Evolutionary conservation across 495 filamentous ascomycete genomes (phyloP), one percentile per base, ranked within the genome.

Genomic region (Penicillium nucicola): DNA sequence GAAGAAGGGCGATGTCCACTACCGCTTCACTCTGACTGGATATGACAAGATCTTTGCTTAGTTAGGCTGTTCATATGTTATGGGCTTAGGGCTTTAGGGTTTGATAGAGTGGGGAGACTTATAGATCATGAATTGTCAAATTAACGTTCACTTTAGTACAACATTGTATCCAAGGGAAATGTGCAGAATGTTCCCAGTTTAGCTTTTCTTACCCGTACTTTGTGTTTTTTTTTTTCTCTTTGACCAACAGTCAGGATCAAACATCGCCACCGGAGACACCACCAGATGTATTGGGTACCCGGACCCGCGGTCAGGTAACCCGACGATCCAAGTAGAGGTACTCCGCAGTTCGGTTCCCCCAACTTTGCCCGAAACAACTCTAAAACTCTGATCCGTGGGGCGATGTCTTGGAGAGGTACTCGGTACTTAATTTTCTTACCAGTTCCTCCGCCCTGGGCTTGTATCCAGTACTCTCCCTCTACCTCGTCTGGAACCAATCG

Each of bases 1-100:
- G 58, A 71, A 84, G 49, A 84, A 86, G 49, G 88, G 83, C 41
- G 84, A 89, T 58, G 84, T 89, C 22, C 74, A 71, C 54, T 89
- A 85, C 64, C 74, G 87, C 42, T 83, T 87, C 50, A 84, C 84
- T 7, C 56, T 88, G 61, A 78, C 77, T 6, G 78, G 79, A 4
- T 89, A 78, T 61, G 81, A 89, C 39, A 83, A 84, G 74, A 75
- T 70, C 0, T 89, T 88, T 61, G 64, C 54, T 35, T 60, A 49
- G 56, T 35, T 60, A 49, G 19, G 18, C 3, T 8, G 12, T 39
- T 19, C 9, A 18, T 15, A 5, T 20, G 14, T 17, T n/a, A 13
- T 37, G 6, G 34, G 34, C n/a, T n/a, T n/a, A n/a, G 35, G 35
- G 13, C 1, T 15, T 18, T 15, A 4, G 35, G 3, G 35, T 38